A percentile compares a stretch with the other conserved stretches of the same genome.
Evolutionary conservation across 352 stramenopile genomes (phyloP).

Genomic region (Phytophthora pluvialis): DNA sequence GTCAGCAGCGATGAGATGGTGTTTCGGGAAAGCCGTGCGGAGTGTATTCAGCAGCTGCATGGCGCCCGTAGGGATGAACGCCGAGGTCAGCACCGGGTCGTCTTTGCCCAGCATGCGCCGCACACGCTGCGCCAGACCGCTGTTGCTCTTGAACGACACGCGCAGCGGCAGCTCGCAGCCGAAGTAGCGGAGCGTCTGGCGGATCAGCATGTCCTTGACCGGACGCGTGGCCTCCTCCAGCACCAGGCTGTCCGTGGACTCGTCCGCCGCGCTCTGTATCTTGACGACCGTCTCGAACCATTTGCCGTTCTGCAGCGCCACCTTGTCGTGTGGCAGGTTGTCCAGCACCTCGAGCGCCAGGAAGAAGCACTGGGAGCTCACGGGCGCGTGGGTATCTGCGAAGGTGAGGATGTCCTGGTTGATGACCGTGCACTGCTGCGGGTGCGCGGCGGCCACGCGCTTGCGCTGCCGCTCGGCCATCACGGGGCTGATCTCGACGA

Average conservation of each 20-base stretch:
- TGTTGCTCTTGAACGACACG: slow-evolving; percentile 69
- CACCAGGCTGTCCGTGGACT: slow-evolving; percentile 10
- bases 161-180: slow-evolving; percentile 75
- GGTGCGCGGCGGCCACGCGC: slow-evolving; percentile 64
- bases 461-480: slow-evolving; percentile 84
- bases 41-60: slow-evolving; percentile 90
- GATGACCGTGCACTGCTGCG: slow-evolving; percentile 69
- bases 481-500: slow-evolving; percentile 90
- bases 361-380: slow-evolving; percentile 77
- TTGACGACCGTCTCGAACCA: slow-evolving; percentile 80
- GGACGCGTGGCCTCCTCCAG: slow-evolving; percentile 60
- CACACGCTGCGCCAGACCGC: slow-evolving; percentile 54
- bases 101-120: slow-evolving; percentile 59
- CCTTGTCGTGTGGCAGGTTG: slow-evolving; percentile 93
- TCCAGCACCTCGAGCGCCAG: slow-evolving; percentile 91
- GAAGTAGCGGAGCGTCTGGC: slow-evolving; percentile 74
- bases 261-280: slow-evolving; percentile 9
- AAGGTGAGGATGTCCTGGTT: slow-evolving; percentile 87
- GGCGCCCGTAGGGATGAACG: slow-evolving; percentile 89
- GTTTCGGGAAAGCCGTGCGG: slow-evolving; percentile 73
- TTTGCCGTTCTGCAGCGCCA: slow-evolving; percentile 72
- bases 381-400: slow-evolving; percentile 54
- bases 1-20: slow-evolving; percentile 89
- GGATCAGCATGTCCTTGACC: slow-evolving; percentile 74
- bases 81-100: slow-evolving; percentile 57